Evolutionary conservation across 352 stramenopile genomes (phyloP).

Genomic region (Achlya hypogyna): DNA sequence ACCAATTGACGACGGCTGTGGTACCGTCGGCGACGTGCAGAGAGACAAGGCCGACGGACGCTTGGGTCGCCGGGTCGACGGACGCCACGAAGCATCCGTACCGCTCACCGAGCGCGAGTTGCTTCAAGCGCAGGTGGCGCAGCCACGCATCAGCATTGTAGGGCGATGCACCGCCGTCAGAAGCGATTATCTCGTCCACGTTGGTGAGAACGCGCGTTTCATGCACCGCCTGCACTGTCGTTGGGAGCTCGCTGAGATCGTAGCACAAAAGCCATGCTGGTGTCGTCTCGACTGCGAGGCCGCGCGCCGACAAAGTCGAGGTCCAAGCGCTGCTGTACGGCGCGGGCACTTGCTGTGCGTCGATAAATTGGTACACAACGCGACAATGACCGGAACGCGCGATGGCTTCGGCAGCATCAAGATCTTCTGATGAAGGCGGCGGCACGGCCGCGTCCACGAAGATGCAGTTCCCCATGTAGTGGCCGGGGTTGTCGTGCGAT

Average conservation of each 20-base stretch:
- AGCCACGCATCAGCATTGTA: neutral
- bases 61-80: neutral
- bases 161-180: neutral
- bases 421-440: neutral
- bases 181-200: neutral
- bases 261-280: neutral
- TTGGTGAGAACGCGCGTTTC: neutral
- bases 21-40: neutral
- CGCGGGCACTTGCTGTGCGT: neutral
- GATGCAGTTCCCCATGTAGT: slow-evolving; percentile 5
- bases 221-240: neutral
- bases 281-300: neutral
- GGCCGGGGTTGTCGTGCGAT: neutral
- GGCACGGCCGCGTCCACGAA: neutral
- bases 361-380: neutral
- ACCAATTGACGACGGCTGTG: neutral
- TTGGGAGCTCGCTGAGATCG: neutral
- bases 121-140: neutral
- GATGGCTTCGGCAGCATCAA: neutral
- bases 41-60: neutral
- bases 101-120: neutral
- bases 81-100: slow-evolving; percentile 3
- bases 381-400: neutral
- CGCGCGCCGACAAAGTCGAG: neutral
- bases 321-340: neutral